A percentile compares a stretch with the other conserved stretches of the same genome.
phyloP scores from a whole-genome alignment of 1,284 basidiomycete genomes.

The Amylostereum areolatum region DNA sequence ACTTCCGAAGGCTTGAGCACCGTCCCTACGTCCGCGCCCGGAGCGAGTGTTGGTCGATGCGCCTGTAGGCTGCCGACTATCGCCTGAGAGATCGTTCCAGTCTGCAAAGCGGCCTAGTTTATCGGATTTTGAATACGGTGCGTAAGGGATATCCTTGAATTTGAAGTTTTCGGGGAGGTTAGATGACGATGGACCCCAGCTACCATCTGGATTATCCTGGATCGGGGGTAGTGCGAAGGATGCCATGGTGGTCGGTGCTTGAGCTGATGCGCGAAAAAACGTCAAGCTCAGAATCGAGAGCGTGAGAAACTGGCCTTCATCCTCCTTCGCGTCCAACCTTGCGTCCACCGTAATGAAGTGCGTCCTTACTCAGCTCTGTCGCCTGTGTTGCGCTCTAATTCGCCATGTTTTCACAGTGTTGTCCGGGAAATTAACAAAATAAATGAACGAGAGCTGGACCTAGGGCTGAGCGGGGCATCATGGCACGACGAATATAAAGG shows the following conservation, averaged over 20 bases:
- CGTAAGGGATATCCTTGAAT: slow-evolving; percentile 91
- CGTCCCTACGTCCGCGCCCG: slow-evolving; percentile 57
- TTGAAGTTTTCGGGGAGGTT: slow-evolving; percentile 75
- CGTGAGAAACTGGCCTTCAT: slow-evolving; percentile 10
- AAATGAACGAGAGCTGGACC: slow-evolving; percentile 87
- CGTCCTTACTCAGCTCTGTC: slow-evolving; percentile 21
- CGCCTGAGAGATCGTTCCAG: slow-evolving; percentile 81
- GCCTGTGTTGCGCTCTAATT: slow-evolving; percentile 1
- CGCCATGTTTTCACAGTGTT: slow-evolving; percentile 48
- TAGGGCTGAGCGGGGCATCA: slow-evolving; percentile 70
- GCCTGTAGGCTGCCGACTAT: slow-evolving; percentile 56
- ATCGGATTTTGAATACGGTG: slow-evolving; percentile 97
- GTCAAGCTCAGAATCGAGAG: background rate
- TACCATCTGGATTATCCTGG: slow-evolving; percentile 76
- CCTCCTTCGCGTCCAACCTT: background rate
- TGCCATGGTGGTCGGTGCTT: slow-evolving; percentile 39
- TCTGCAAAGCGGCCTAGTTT: slow-evolving; percentile 97
- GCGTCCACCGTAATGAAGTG: slow-evolving; percentile 54
- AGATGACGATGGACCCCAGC: slow-evolving; percentile 76
- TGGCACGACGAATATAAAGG: slow-evolving; percentile 98
- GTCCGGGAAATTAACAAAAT: slow-evolving; percentile 92
- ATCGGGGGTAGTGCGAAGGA: slow-evolving; percentile 75
- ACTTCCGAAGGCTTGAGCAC: slow-evolving; percentile 70
- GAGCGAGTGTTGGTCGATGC: slow-evolving; percentile 40
- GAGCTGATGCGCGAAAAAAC: slow-evolving; percentile 1